Percentiles rank a stretch among this genome's conserved stretches.
These are phyloP conservation scores for Xerocomus nothofagi DNA, from an alignment of 1,284 basidiomycete genomes.

Conservation along the genomic window DNA sequence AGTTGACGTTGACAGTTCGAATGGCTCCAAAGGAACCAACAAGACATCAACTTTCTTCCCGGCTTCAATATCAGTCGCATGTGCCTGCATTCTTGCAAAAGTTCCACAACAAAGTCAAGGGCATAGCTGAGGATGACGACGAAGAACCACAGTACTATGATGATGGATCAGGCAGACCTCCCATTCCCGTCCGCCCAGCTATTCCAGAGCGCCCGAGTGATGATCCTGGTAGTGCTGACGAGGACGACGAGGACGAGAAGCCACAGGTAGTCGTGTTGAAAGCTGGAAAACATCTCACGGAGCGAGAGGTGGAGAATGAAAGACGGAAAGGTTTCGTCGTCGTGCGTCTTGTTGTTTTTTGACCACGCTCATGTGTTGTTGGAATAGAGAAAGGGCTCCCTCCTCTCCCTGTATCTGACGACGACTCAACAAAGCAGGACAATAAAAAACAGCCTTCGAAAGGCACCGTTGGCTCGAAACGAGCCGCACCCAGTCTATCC, in stretches of 20 bases:
- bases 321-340: conserved; percentile 63
- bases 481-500: conserved; percentile 34
- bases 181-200: conserved; percentile 72
- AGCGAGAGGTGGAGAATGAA: conserved; percentile 74
- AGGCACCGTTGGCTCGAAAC: conserved; percentile 19
- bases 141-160: conserved; percentile 44
- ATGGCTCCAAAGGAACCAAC: conserved; percentile 68
- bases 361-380: conserved; percentile 3
- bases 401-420: conserved; percentile 36
- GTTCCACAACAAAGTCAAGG: conserved; percentile 58
- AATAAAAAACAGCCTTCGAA: conserved; percentile 11
- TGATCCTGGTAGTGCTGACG: conserved; percentile 72
- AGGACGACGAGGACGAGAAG: conserved; percentile 76
- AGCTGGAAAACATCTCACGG: conserved; percentile 80
- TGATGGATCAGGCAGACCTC: conserved; percentile 64
- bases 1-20: neutral
- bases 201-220: conserved; percentile 70
- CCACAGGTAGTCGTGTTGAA: conserved; percentile 85
- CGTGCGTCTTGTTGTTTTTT: neutral
- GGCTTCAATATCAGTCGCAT: conserved; percentile 52
- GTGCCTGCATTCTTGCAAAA: conserved; percentile 61
- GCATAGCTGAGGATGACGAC: conserved; percentile 42
- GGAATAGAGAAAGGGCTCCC: conserved; percentile 52
- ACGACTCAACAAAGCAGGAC: conserved; percentile 12
- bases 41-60: conserved; percentile 63